Percentiles rank a stretch among this genome's conserved stretches.
Evolutionary conservation across 345 rosid genomes (phyloP).

Genomic region (Clausena lansium): DNA sequence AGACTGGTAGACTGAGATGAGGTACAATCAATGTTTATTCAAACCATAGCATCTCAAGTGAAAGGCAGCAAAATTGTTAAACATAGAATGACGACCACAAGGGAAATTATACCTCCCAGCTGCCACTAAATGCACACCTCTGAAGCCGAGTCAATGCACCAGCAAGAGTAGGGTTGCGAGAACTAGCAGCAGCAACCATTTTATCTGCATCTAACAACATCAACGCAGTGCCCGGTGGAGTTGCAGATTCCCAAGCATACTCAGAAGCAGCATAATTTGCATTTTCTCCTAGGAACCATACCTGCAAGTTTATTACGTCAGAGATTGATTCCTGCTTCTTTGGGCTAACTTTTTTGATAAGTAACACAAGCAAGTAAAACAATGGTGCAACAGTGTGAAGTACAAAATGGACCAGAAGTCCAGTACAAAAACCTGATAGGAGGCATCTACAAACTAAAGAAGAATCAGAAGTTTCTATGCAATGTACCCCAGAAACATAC

Average conservation of each 20-base stretch:
- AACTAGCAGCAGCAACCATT: conserved; percentile 99
- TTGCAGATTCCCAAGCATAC: conserved; percentile 99
- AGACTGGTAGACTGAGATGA: not conserved
- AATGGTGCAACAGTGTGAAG: not conserved
- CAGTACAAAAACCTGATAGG: not conserved
- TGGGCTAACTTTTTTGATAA: not conserved
- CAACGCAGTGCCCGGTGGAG: conserved; percentile 99
- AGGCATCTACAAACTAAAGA: not conserved
- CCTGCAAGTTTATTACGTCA: conserved; percentile 46
- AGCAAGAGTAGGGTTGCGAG: conserved; percentile 97
- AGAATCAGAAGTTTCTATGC: not conserved
- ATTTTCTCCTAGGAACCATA: conserved; percentile 99
- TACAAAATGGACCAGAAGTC: not conserved
- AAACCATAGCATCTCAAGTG: not conserved
- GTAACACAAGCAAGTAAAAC: not conserved
- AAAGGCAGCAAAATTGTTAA: not conserved
- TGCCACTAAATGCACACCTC: conserved; percentile 98
- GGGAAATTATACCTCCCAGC: conserved; percentile 90
- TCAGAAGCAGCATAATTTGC: conserved; percentile 99
- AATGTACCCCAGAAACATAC: not conserved
- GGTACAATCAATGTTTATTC: not conserved
- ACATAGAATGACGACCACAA: conserved; percentile 17
- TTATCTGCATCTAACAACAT: conserved; percentile 99
- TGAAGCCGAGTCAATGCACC: conserved; percentile 98
- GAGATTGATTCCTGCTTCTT: conserved; percentile 1